Evolutionary conservation across 2,329 filamentous ascomycete species (phyloP).

Genomic region (Albophoma yamanashiensis): DNA sequence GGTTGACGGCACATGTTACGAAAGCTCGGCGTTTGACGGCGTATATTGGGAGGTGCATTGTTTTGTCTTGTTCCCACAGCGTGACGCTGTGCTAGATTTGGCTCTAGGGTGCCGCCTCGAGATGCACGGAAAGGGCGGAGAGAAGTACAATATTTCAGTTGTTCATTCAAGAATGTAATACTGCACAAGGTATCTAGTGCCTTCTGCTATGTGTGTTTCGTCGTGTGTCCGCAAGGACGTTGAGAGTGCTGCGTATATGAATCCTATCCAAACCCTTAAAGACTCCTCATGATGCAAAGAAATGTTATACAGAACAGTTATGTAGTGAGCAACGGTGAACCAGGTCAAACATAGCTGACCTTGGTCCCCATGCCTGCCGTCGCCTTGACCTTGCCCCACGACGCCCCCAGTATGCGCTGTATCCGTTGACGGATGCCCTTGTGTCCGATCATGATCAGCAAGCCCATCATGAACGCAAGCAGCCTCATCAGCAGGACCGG

Average conservation of each 20-base stretch:
- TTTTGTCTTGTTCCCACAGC: background rate
- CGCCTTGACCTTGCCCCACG: slow-evolving; percentile 71
- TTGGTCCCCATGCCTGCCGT: slow-evolving; percentile 96
- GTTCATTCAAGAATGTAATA: background rate
- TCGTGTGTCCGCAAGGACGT: background rate
- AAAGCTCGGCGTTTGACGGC: background rate
- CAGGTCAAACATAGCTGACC: slow-evolving; percentile 77
- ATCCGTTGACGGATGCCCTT: slow-evolving; percentile 66
- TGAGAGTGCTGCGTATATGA: background rate
- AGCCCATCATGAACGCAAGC: slow-evolving; percentile 67
- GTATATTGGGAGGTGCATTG: background rate
- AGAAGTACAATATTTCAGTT: background rate
- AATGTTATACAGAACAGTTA: slow-evolving; percentile 9
- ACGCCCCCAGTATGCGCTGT: slow-evolving; percentile 53
- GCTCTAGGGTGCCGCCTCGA: background rate
- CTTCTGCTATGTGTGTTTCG: background rate
- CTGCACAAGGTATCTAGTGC: background rate
- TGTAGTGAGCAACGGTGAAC: background rate
- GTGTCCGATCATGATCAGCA: slow-evolving; percentile 67
- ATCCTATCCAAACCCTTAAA: slow-evolving; percentile 4
- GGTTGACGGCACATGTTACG: background rate
- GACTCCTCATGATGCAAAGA: slow-evolving; percentile 18
- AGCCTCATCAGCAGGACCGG: slow-evolving; percentile 49
- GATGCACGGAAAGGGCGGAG: background rate
- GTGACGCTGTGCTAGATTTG: background rate